Base-by-base conservation (phyloP, 208 protist species). In the Zelonia costaricensis region DNA sequence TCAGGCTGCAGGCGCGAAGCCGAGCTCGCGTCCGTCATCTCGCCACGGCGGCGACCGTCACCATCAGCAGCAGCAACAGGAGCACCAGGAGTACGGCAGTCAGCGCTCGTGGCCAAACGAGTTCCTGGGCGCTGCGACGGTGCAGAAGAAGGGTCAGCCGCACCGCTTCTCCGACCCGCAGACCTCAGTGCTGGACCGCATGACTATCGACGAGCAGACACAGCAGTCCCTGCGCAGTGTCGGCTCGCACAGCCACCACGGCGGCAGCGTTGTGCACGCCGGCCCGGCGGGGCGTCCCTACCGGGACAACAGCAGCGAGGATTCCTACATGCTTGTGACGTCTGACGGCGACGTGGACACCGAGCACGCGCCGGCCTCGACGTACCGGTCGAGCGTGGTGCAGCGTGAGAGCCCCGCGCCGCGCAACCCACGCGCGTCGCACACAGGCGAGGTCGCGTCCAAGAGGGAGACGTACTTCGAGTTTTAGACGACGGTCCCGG, bases 141-240 rank as follows among this genome's bases (percentile, higher is more conserved):
- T 82, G 51, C 69, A 77, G 22, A 82, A 77, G 76, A 82, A 82
- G 38, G 69, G 76, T 6, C 44, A 31, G 25, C 76, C 76, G 16
- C 36, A 55, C 20, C 45, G 70, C 10, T 53, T 76, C 18, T 46
- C 64, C 0, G 60, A 77, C 30, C 62, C 49, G 33, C 51, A 58
- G 1, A 44, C n/a, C 20, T 22, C 42, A 1, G 40, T 28, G 6
- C 27, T 42, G 7, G 54, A 71, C 33, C 31, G 48, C 13, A 48
- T 46, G 22, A 63, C 56, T 16, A 63, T 52, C 16, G 64, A 63
- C 31, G 22, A 58, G 28, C 47, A 58, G 49, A 63, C 56, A 2
- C 64, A 64, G 31, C 42, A 33, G 1, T 53, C 64, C 5, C 25
- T 45, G 48, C 64, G 43, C 39, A 53, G 48, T 18, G 12, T 53